Conservation (phyloP, 495 filamentous ascomycete genomes). For the Penicillium roqueforti region DNA sequence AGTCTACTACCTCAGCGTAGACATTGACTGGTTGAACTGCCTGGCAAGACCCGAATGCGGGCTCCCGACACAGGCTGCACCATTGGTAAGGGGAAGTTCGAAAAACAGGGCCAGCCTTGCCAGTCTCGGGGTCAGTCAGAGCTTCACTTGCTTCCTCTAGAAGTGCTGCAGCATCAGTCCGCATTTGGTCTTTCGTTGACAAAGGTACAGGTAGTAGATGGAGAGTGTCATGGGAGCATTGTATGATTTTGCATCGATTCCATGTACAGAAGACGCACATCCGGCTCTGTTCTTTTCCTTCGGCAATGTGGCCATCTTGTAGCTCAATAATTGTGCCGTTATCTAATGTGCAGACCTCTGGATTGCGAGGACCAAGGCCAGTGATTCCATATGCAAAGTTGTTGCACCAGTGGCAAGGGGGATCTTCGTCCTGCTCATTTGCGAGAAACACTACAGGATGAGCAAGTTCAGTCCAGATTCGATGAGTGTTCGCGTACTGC, state of each 20-base stretch:
- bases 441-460: slow-evolving; percentile 5
- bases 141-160: neutral
- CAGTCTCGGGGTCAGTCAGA: neutral
- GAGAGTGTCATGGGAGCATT: slow-evolving; percentile 3
- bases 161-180: neutral
- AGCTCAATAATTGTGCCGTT: neutral
- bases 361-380: slow-evolving; percentile 3
- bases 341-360: neutral
- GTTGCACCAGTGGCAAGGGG: slow-evolving; percentile 13
- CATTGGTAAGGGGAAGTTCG: neutral
- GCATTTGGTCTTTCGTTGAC: neutral
- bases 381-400: slow-evolving; percentile 14
- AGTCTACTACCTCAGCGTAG: neutral
- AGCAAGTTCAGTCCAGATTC: slow-evolving; percentile 3
- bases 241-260: slow-evolving; percentile 3
- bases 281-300: slow-evolving; percentile 11
- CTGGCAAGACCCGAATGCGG: slow-evolving; percentile 4
- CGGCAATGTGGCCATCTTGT: neutral
- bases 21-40: neutral
- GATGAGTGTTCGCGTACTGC: neutral
- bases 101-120: neutral
- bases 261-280: slow-evolving; percentile 9
- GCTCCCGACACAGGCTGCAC: slow-evolving; percentile 13
- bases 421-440: neutral
- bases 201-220: neutral